Evolutionary conservation across 108 stramenopile genomes (phyloP).

Genomic region (Cyclotella choctawhatcheeana): DNA sequence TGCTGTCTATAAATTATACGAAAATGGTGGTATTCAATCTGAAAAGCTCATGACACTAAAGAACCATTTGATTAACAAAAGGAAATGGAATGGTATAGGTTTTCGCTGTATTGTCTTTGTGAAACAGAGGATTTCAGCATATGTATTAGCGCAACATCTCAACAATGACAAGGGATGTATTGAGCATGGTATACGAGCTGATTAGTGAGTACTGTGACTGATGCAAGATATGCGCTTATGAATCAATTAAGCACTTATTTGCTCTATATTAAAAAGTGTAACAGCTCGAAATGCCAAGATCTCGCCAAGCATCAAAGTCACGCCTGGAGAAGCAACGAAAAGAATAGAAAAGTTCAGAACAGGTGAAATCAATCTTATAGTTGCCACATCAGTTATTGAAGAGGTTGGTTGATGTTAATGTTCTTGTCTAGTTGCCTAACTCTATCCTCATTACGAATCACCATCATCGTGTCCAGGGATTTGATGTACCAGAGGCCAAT

Average conservation of each 20-base stretch:
- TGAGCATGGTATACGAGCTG: conserved; percentile 32
- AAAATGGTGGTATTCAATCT: conserved; percentile 16
- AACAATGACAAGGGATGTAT: conserved; percentile 24
- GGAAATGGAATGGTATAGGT: conserved; percentile 28
- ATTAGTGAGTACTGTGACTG: conserved; percentile 29
- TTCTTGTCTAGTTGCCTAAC: too few species aligned
- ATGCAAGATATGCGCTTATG: too few species aligned
- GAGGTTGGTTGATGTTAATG: too few species aligned
- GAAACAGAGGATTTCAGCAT: conserved; percentile 39
- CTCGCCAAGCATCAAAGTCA: conserved; percentile 44
- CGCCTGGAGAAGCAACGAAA: conserved; percentile 25
- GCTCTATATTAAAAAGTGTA: conserved; percentile 5
- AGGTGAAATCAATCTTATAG: conserved; percentile 35
- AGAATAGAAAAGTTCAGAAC: conserved; percentile 44
- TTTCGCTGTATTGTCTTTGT: conserved; percentile 51
- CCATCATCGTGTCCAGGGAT: conserved; percentile 14
- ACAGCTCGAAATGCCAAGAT: conserved; percentile 41
- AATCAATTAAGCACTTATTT: too few species aligned
- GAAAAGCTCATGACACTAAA: conserved; percentile 32
- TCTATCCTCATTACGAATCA: neutral
- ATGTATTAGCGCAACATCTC: conserved; percentile 32
- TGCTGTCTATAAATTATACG: neutral
- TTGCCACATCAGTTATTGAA: conserved; percentile 51
- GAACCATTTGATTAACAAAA: conserved; percentile 26
- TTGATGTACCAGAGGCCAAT: conserved; percentile 51